These are phyloP conservation scores for Hansenula lynferdii DNA, from an alignment of 1,139 yeast genomes.

Conservation along the genomic window DNA sequence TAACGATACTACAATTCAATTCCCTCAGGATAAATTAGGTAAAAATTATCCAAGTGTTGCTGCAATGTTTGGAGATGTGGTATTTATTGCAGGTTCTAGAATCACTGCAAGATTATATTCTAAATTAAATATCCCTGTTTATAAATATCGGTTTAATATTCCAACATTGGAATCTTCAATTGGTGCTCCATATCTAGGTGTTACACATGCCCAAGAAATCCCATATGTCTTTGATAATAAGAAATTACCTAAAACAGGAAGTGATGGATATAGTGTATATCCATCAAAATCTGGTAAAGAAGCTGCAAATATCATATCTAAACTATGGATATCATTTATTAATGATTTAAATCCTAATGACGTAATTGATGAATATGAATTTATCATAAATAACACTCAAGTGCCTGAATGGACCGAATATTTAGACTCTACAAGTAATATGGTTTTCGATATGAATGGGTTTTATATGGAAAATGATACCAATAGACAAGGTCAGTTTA, in stretches of 20 bases:
- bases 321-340: slow-evolving; percentile 12
- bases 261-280: slow-evolving; percentile 11
- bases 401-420: slow-evolving; percentile 6
- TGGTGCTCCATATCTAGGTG: slow-evolving; percentile 6
- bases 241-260: slow-evolving; percentile 4
- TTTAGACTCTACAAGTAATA: slow-evolving; percentile 1
- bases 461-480: slow-evolving; percentile 9
- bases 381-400: not conserved
- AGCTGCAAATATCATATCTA: slow-evolving; percentile 7
- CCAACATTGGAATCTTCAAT: slow-evolving; percentile 7
- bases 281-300: slow-evolving; percentile 6
- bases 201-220: slow-evolving; percentile 19
- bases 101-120: slow-evolving; percentile 6
- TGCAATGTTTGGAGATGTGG: slow-evolving; percentile 13
- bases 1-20: not conserved
- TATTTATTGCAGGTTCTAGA: slow-evolving; percentile 15
- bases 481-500: slow-evolving; percentile 6
- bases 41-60: slow-evolving; percentile 8
- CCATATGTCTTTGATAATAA: slow-evolving; percentile 21
- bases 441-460: slow-evolving; percentile 9
- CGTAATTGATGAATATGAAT: not conserved
- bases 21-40: slow-evolving; percentile 4
- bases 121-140: slow-evolving; percentile 8
- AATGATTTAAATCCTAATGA: slow-evolving; percentile 11
- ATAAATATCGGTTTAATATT: slow-evolving; percentile 19